Evolutionary conservation across 1,284 basidiomycete species (phyloP), one percentile per base, ranked within the genome.

Genomic region (Hymenochaete sp.): DNA sequence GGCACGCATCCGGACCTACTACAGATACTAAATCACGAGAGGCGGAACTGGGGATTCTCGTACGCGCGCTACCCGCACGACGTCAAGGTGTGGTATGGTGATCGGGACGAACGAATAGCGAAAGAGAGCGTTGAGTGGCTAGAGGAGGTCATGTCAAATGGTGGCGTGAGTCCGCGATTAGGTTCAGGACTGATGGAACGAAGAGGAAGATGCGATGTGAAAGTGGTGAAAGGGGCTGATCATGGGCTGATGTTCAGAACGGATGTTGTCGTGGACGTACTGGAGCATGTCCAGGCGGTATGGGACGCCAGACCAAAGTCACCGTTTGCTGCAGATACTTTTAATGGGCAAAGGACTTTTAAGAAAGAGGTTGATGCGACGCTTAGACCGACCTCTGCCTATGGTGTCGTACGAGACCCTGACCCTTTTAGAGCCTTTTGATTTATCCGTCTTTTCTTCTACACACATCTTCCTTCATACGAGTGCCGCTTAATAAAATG

Each of bases 21-120:
- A 48, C 82, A 89, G 55, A 92, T 98, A 57, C 72, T 97, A 27
- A 90, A 93, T 53, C 85, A 89, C 52, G 85, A 87, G 52, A 79
- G 79, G 45, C 77, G 78, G 53, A 80, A 88, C 0, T 90, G 88
- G 86, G 86, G 86, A 2, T 89, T 88, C 62, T 83, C 82, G 22
- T 88, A 88, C 56, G 60, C 72, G 9, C 76, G 89, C 19, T 84
- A 96, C 50, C 75, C 77, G 8, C 81, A 87, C 55, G 70, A 68
- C n/a, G 83, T 91, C 39, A 79, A 78, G 35, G 81, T 98, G 29
- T 98, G 92, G 92, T 93, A 93, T 54, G 95, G 95, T 2, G 85
- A 90, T 54, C 76, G 75, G 55, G 95, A 98, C 61, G 93, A 98
- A 62, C 83, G 85, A 62, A 95, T 98, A 50, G 82, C 82, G 21